Base-by-base conservation (phyloP, 208 protist genomes). In the Trypanosoma theileri region DNA sequence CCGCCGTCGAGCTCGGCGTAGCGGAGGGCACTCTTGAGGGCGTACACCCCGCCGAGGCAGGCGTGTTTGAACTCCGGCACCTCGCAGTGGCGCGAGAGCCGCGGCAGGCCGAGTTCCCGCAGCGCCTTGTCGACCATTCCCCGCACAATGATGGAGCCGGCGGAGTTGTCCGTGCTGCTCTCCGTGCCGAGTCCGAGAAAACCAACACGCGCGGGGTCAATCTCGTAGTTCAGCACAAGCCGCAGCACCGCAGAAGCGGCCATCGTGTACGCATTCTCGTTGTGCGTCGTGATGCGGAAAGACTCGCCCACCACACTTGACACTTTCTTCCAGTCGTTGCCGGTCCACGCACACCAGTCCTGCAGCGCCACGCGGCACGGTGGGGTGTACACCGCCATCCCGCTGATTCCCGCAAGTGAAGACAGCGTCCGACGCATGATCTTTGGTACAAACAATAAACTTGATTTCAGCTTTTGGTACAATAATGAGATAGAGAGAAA, bases 241-340 rank as follows among this genome's bases (percentile, higher is more conserved):
- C 85, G 87, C 28, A 96, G 77, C n/a, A 86, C 89, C 17, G 91
- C 91, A 75, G 86, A 87, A 59, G 91, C 91, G 53, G 91, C 91
- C 89, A 96, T 93, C 13, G 91, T 96, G 88, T 96, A 96, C 14
- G 86, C 80, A 69, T 96, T 96, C 75, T 96, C 89, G 73, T 96
- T 93, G 59, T 61, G 6, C 65, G 63, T 80, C 24, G 87, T 80
- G 60, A 96, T 92, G 64, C 91, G 82, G 82, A 96, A 96, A 59
- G 87, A 94, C 65, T 90, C 69, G 22, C 91, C 91, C 1, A 96
- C 89, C 13, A 96, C 91, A 79, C 59, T 92, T 12, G 81, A 86
- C 56, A 96, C 86, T 72, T 96, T 96, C 50, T 82, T 79, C 89
- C 88, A 95, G 76, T 85, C 91, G 79, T 95, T 95, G 45, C 88